phyloP scores from a whole-genome alignment of 371 early-diverging fungal species.

The Coemansia linderi region DNA sequence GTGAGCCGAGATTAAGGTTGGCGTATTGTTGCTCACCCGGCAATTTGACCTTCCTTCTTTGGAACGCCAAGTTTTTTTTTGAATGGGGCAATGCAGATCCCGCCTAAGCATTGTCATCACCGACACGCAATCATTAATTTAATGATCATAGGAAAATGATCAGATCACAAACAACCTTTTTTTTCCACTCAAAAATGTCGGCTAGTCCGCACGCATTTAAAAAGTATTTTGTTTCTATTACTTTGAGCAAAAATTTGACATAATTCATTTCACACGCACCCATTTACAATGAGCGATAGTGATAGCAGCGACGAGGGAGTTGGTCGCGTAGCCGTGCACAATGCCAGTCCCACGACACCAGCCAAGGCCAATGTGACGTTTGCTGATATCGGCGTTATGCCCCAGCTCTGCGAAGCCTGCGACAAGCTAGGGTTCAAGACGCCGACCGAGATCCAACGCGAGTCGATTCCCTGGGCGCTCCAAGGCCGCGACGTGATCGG shows the following conservation, averaged over 20 bases:
- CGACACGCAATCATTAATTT: not conserved
- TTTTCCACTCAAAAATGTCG: not conserved
- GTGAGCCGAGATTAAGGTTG: not conserved
- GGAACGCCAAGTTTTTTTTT: not conserved
- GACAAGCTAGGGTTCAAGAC: slow-evolving; percentile 81
- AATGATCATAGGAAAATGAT: not conserved
- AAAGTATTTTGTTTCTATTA: not conserved
- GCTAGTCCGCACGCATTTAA: not conserved
- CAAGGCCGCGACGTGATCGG: slow-evolving; percentile 93
- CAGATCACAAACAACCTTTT: not conserved
- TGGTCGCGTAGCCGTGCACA: not conserved
- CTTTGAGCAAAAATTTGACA: not conserved
- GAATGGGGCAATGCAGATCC: not conserved
- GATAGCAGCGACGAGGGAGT: slow-evolving; percentile 13
- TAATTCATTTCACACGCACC: not conserved
- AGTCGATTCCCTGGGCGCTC: slow-evolving; percentile 87
- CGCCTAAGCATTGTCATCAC: too few species aligned
- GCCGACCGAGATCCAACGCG: slow-evolving; percentile 93
- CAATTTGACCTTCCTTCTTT: not conserved
- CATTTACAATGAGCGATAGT: slow-evolving; percentile 11
- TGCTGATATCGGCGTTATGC: slow-evolving; percentile 68
- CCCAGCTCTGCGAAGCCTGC: slow-evolving; percentile 86
- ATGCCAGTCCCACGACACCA: not conserved
- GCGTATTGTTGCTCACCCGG: not conserved
- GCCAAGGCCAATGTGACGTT: slow-evolving; percentile 23